A percentile compares a stretch with the other conserved stretches of the same genome.
phyloP scores from a whole-genome alignment of 257 asterid species.

The Plectranthus barbatus region DNA sequence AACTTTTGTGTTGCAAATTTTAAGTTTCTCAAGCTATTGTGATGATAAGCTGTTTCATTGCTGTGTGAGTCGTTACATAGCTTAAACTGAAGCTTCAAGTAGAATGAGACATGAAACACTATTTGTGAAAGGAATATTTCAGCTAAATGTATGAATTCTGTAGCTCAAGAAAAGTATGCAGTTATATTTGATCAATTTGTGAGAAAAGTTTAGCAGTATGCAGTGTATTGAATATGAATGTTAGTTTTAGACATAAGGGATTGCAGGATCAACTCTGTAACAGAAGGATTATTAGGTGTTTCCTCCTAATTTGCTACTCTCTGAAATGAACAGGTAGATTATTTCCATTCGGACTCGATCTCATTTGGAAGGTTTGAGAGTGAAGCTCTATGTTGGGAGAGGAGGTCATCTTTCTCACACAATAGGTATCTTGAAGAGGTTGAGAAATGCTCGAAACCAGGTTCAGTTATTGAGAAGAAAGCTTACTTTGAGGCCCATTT shows the following conservation, averaged over 20 bases:
- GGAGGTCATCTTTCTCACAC: constrained; percentile 77
- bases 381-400: constrained; percentile 80
- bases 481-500: constrained; percentile 88
- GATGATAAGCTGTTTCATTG: neutral
- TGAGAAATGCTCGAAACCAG: constrained; percentile 75
- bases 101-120: too few relatives aligned
- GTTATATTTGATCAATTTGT: neutral
- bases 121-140: neutral
- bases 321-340: constrained; percentile 44
- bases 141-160: neutral
- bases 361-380: constrained; percentile 76
- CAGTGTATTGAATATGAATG: too few relatives aligned
- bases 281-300: too few relatives aligned
- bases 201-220: neutral
- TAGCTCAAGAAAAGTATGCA: neutral
- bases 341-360: constrained; percentile 65
- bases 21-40: too few relatives aligned
- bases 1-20: neutral
- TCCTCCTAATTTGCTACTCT: neutral
- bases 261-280: too few relatives aligned
- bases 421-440: constrained; percentile 86
- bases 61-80: neutral
- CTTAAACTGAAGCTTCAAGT: too few relatives aligned
- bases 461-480: constrained; percentile 73
- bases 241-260: too few relatives aligned